Base-by-base conservation (phyloP, 768 basidiomycete genomes). In the Lepiota venenata region DNA sequence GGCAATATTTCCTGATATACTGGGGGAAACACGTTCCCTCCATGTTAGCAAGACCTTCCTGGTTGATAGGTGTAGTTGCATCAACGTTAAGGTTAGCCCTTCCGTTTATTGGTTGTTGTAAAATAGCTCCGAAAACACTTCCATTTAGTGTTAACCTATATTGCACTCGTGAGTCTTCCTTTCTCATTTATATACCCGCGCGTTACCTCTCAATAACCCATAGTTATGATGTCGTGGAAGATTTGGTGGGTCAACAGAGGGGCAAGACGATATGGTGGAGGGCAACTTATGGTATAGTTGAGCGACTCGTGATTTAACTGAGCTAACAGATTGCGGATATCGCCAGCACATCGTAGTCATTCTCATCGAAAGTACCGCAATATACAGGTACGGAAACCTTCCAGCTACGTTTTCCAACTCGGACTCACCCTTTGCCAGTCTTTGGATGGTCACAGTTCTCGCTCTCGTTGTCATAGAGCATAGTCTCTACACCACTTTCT, bases 381-480 rank as follows among this genome's bases (percentile, higher is more conserved):
- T 63, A 22, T 63, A 61, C 39, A 60, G 55, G 60, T 61, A 29
- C 4, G 58, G 52, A 25, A 35, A 12, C 16, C 9, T 6, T 39
- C 10, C 9, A 32, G 22, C 20, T 7, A 15, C 41, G 9, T 37
- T 14, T 8, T n/a, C 16, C 6, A 4, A n/a, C 47, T 10, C 16
- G n/a, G n/a, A 42, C 25, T 25, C 39, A 18, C 48, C 15, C 29
- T 22, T 37, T 15, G 5, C 9, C 39, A 64, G 62, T 21, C n/a
- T 55, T 9, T 61, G 61, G 63, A 59, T 52, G n/a, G 37, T 61
- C 21, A 52, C 64, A 38, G 58, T 57, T 36, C 52, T 62, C 21
- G 45, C 48, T 10, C 11, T 51, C 11, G 60, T 63, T 43, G 27
- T 56, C 21, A n/a, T 44, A 1, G 0, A 48, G 20, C 52, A 63